Evolutionary conservation across 257 asterid genomes (phyloP).

Genomic region (Cinchona pubescens): DNA sequence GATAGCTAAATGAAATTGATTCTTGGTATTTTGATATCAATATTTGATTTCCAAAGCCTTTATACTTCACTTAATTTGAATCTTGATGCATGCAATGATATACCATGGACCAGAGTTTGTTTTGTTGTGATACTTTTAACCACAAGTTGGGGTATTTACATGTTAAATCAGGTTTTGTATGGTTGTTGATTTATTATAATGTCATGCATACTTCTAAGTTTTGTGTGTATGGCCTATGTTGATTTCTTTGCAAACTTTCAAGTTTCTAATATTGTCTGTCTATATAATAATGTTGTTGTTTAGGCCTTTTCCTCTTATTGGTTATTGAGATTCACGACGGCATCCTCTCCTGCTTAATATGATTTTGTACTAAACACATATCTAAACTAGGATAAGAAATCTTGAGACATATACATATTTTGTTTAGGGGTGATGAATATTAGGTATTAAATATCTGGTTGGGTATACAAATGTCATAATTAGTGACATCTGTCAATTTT

Average conservation of each 20-base stretch:
- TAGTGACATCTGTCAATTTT: too few species aligned
- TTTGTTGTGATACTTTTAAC: background rate
- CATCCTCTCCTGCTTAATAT: too few species aligned
- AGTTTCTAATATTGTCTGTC: background rate
- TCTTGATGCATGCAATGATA: background rate
- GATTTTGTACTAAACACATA: too few species aligned
- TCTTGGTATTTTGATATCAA: background rate
- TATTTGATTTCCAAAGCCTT: background rate
- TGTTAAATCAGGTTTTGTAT: background rate
- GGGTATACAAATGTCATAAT: too few species aligned
- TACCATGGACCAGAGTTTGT: background rate
- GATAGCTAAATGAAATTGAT: background rate
- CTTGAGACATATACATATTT: too few species aligned
- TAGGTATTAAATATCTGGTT: too few species aligned
- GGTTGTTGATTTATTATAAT: background rate
- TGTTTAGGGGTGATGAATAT: too few species aligned
- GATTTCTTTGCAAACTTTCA: background rate
- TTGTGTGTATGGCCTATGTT: too few species aligned
- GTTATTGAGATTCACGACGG: too few species aligned
- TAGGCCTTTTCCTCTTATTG: too few species aligned
- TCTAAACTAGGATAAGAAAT: too few species aligned
- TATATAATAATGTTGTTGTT: too few species aligned
- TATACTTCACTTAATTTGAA: background rate
- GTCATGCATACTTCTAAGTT: background rate
- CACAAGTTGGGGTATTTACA: background rate